Percentiles rank a stretch among this genome's conserved stretches.
Conservation (phyloP, 2,329 filamentous ascomycete species). For the Endoconidiophora polonica region DNA sequence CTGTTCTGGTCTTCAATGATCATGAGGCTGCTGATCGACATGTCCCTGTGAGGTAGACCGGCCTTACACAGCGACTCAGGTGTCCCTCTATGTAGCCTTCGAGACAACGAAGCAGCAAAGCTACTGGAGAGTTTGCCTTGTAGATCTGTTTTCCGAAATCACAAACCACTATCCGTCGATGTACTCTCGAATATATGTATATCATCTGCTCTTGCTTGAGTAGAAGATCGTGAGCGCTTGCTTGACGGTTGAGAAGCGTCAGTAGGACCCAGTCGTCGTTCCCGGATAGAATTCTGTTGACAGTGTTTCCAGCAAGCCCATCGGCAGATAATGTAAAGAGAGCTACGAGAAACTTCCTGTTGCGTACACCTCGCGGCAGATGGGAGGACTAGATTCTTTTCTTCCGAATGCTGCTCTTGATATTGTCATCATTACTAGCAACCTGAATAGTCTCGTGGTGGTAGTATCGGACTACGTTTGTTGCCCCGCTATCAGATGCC, state of each 20-base stretch:
- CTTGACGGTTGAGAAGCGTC: too few species aligned
- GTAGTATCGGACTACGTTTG: not conserved
- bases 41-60: not conserved
- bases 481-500: too few species aligned
- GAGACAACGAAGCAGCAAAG: not conserved
- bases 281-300: too few species aligned
- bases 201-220: too few species aligned
- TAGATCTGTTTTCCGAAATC: not conserved
- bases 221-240: too few species aligned
- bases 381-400: not conserved
- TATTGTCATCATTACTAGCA: not conserved
- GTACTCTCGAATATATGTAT: not conserved
- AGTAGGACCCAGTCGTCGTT: too few species aligned
- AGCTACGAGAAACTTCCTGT: too few species aligned
- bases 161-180: not conserved
- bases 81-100: not conserved
- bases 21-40: not conserved
- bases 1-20: not conserved
- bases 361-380: too few species aligned
- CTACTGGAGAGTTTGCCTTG: not conserved
- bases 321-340: too few species aligned
- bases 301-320: too few species aligned
- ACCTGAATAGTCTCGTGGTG: not conserved
- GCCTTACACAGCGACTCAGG: not conserved
- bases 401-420: too few species aligned